Evolutionary conservation across 2,329 filamentous ascomycete species (phyloP).

Genomic region (Fusarium compactum): DNA sequence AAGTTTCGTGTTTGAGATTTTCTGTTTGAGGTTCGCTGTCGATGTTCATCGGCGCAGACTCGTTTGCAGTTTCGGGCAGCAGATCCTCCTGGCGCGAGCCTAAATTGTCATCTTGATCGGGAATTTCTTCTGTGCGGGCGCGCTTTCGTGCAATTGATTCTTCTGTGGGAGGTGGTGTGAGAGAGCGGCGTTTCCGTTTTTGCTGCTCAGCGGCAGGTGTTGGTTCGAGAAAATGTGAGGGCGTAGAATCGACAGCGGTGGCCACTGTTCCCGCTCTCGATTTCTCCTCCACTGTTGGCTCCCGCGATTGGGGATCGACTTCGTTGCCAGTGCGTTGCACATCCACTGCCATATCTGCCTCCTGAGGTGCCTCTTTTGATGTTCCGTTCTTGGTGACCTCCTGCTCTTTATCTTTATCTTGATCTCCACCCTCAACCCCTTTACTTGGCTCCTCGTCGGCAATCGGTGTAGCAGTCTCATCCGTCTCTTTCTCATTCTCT

Average conservation of each 20-base stretch:
- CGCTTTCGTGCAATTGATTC: slow-evolving; percentile 69
- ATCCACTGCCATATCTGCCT: slow-evolving; percentile 1
- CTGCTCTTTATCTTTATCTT: slow-evolving; percentile 4
- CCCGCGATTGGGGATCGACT: slow-evolving; percentile 17
- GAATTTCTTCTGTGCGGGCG: slow-evolving; percentile 56
- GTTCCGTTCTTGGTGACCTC: slow-evolving; percentile 23
- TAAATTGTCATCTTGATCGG: slow-evolving; percentile 14
- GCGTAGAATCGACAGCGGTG: slow-evolving; percentile 21
- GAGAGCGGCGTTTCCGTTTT: slow-evolving; percentile 76
- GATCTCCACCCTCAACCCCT: slow-evolving; percentile 7
- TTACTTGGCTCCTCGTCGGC: slow-evolving; percentile 15
- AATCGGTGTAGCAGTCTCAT: neutral
- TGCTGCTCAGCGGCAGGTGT: slow-evolving; percentile 53
- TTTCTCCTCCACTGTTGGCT: slow-evolving; percentile 20
- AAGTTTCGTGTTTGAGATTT: slow-evolving; percentile 6
- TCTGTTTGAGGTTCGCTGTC: slow-evolving; percentile 19
- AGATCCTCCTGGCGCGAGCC: slow-evolving; percentile 29
- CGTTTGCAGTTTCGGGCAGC: slow-evolving; percentile 10
- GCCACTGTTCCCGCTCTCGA: slow-evolving; percentile 22
- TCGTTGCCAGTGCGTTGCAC: slow-evolving; percentile 19
- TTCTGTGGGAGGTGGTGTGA: slow-evolving; percentile 68
- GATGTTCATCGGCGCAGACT: slow-evolving; percentile 29
- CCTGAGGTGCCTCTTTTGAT: slow-evolving; percentile 9
- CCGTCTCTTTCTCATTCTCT: slow-evolving; percentile 2
- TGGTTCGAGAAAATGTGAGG: slow-evolving; percentile 21